These are phyloP conservation scores for Hymenoscyphus fructigenus DNA, from an alignment of 2,329 filamentous ascomycete genomes.

Conservation along the genomic window DNA sequence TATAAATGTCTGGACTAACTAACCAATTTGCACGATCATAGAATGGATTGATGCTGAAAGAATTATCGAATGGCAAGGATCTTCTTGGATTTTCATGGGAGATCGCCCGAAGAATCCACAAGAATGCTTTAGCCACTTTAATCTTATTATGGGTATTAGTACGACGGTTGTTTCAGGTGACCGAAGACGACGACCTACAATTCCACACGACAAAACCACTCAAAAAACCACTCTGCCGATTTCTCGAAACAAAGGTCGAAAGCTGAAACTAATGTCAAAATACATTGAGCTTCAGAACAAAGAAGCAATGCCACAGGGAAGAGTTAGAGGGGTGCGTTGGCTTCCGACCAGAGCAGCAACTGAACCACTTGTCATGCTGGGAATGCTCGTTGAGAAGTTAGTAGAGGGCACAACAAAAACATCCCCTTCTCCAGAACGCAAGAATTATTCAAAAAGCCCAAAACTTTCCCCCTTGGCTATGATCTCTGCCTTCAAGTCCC, in stretches of 20 bases:
- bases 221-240: background rate
- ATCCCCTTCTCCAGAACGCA: background rate
- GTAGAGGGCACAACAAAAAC: background rate
- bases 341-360: background rate
- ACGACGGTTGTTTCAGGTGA: background rate
- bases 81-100: constrained; percentile 12
- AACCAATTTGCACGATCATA: background rate
- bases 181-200: background rate
- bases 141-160: background rate
- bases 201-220: background rate
- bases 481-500: background rate
- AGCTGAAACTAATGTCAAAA: background rate
- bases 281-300: background rate
- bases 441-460: too few relatives aligned
- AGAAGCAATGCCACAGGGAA: background rate
- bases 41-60: background rate
- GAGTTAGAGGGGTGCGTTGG: background rate
- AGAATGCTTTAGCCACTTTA: background rate
- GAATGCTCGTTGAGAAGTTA: background rate
- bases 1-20: background rate
- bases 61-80: constrained; percentile 8
- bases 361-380: background rate
- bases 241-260: background rate
- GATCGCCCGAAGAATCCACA: constrained; percentile 4
- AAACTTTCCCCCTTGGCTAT: too few relatives aligned